A percentile compares a stretch with the other conserved stretches of the same genome.
Conservation (phyloP, 352 stramenopile species). For the Blastocystis sp. region DNA sequence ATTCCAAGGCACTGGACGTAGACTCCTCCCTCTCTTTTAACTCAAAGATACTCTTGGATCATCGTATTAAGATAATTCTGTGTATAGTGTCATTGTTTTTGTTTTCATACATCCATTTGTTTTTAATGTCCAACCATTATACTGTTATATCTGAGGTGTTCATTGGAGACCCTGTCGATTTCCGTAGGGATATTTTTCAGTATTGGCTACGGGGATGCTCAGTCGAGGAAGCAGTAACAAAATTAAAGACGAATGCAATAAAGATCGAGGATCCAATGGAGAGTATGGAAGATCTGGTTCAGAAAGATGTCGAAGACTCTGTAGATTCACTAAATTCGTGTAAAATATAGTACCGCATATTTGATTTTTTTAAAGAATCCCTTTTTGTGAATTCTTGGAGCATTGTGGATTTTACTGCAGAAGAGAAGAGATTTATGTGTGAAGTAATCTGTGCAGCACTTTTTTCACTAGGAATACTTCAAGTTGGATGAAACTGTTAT, state of each 20-base stretch:
- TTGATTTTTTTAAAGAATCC: slow-evolving; percentile 48
- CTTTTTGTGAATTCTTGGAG: slow-evolving; percentile 30
- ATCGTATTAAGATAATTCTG: background rate
- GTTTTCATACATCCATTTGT: background rate
- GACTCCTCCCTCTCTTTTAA: background rate
- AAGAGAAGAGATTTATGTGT: slow-evolving; percentile 18
- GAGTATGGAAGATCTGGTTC: slow-evolving; percentile 15
- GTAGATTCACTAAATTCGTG: background rate
- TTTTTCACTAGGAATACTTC: background rate
- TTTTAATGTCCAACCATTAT: background rate
- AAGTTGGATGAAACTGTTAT: slow-evolving; percentile 7
- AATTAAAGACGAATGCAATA: background rate
- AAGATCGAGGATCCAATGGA: background rate
- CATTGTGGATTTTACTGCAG: slow-evolving; percentile 27
- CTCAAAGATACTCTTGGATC: slow-evolving; percentile 5
- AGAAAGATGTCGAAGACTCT: slow-evolving; percentile 7
- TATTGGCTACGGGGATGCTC: background rate
- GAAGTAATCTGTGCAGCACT: background rate
- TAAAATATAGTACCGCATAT: slow-evolving; percentile 26
- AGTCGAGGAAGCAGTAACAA: background rate
- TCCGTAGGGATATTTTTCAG: slow-evolving; percentile 30
- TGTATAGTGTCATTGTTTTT: background rate
- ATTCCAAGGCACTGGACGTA: slow-evolving; percentile 25
- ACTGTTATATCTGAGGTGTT: slow-evolving; percentile 50
- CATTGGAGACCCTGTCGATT: slow-evolving; percentile 46